Percentiles rank a stretch among this genome's conserved stretches.
Evolutionary conservation across 2,329 filamentous ascomycete species (phyloP).

Genomic region (Teratosphaeria epicoccoides): DNA sequence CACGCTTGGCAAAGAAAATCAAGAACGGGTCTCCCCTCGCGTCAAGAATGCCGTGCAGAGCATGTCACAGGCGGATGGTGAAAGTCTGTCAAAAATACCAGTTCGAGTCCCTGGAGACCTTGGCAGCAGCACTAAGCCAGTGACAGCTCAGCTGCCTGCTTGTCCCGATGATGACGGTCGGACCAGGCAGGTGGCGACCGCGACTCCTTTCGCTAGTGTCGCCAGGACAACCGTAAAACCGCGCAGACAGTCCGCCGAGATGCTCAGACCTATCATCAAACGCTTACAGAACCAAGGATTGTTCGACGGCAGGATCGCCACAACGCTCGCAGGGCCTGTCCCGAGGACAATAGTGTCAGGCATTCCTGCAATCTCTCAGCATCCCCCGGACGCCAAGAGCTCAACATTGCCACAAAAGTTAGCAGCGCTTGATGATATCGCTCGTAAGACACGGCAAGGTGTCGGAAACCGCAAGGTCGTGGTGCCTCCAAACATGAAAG

Average conservation of each 20-base stretch:
- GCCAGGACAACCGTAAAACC: neutral
- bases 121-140: neutral
- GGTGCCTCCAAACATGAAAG: conserved; percentile 3
- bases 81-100: neutral
- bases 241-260: neutral
- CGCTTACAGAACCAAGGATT: neutral
- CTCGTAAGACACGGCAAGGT: neutral
- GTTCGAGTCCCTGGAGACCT: neutral
- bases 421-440: neutral
- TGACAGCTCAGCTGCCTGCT: too few relatives aligned
- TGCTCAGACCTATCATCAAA: neutral
- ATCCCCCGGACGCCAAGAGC: neutral
- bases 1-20: conserved; percentile 9
- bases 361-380: neutral
- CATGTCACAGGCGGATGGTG: neutral
- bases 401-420: neutral
- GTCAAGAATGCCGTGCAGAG: neutral
- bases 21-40: neutral
- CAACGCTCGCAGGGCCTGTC: neutral
- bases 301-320: neutral
- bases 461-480: neutral
- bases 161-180: neutral
- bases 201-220: neutral
- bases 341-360: neutral
- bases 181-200: neutral